Percentiles rank a stretch among this genome's conserved stretches.
These are phyloP conservation scores for Gaeumannomyces sp. DNA, from an alignment of 2,329 filamentous ascomycete species.

Conservation along the genomic window DNA sequence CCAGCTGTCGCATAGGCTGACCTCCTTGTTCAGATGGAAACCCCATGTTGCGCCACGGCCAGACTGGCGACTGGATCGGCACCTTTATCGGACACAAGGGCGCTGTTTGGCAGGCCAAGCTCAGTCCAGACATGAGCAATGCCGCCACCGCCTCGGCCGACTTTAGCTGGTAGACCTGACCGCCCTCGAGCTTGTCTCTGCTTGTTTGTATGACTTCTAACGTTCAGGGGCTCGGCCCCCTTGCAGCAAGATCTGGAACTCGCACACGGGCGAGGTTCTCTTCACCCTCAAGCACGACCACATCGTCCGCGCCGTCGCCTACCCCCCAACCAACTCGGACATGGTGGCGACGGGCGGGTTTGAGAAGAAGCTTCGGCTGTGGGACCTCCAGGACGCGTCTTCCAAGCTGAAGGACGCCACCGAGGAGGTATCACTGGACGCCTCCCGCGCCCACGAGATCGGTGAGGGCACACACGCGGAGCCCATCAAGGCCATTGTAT, in stretches of 20 bases:
- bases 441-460: slow-evolving; percentile 74
- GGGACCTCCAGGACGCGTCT: slow-evolving; percentile 55
- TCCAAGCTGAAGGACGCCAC: slow-evolving; percentile 26
- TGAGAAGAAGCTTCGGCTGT: slow-evolving; percentile 95
- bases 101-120: slow-evolving; percentile 90
- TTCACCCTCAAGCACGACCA: slow-evolving; percentile 87
- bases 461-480: slow-evolving; percentile 76
- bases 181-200: background rate
- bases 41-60: slow-evolving; percentile 93
- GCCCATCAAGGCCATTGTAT: slow-evolving; percentile 94
- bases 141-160: slow-evolving; percentile 94
- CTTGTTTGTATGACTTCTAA: background rate
- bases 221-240: background rate
- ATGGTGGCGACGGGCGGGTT: slow-evolving; percentile 88
- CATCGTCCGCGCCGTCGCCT: slow-evolving; percentile 90
- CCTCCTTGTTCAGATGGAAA: slow-evolving; percentile 68
- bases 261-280: slow-evolving; percentile 83
- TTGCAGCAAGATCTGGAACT: slow-evolving; percentile 92
- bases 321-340: slow-evolving; percentile 73
- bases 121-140: slow-evolving; percentile 80
- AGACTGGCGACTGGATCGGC: slow-evolving; percentile 96
- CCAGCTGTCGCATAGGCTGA: background rate
- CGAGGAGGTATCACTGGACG: slow-evolving; percentile 42
- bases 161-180: slow-evolving; percentile 71
- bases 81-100: slow-evolving; percentile 98